Evolutionary conservation across 1,284 basidiomycete genomes (phyloP), one percentile per base, ranked within the genome.

Genomic region (Ganoderma lingzhi): DNA sequence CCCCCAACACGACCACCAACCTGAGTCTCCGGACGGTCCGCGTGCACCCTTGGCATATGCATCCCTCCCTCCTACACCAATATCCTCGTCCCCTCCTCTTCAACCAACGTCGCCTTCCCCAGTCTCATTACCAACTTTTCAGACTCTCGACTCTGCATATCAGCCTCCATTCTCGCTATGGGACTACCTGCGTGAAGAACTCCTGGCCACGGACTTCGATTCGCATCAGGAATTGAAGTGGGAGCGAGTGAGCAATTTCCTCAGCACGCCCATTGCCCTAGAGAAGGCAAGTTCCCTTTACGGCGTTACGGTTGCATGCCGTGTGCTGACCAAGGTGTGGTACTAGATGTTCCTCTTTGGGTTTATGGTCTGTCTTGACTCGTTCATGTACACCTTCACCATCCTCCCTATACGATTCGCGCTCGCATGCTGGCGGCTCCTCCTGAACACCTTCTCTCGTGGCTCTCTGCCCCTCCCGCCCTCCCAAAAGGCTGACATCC

Each of bases 161-260:
- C 70, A 77, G 6, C 77, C 82, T 3, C 89, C 93, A 0, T 94
- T 93, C 78, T 96, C 95, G 12, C 78, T 98, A 30, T 97, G 96
- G 96, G 96, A 97, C 73, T 97, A 98, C 79, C 85, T 98, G 35
- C 86, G 92, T 30, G 95, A 96, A 76, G 93, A 96, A 77, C 84
- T 97, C 17, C 82, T 96, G 9, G 95, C 94, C 0, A 96, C 93
- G 41, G 96, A 97, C 82, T 94, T 96, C 79, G 96, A 97, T 79
- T 95, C 93, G 0, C 93, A 96, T 70, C 95, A 97, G 77, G 96
- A 97, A 78, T 83, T 96, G 74, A 96, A 96, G 81, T 96, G 96
- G 94, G 98, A 99, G 77, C 86, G 98, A n/a, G 97, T 99, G 62
- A 93, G 95, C 78, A 99, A 99, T 82, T 99, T 99, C 78, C 83